Base-by-base conservation (phyloP, 2,329 filamentous ascomycete species). In the Apiospora koreana region DNA sequence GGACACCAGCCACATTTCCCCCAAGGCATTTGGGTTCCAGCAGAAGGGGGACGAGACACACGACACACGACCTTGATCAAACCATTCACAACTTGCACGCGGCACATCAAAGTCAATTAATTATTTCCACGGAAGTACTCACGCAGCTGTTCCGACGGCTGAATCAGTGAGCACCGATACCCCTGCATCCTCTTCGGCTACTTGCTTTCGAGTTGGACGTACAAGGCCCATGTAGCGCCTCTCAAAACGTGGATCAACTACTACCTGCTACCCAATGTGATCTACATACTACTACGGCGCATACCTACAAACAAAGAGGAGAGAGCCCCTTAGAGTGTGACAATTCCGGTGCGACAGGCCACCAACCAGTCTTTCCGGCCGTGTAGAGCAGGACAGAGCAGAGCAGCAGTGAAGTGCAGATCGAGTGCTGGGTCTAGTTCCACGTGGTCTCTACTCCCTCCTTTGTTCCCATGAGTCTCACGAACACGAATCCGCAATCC, bases 401-500 rank as follows among this genome's bases (percentile, higher is more conserved):
- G n/a, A n/a, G n/a, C n/a, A n/a, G n/a, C n/a, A n/a, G n/a, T n/a
- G n/a, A n/a, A n/a, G n/a, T n/a, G n/a, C n/a, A n/a, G 35, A 35
- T 8, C 48, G 8, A 23, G n/a, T 45, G n/a, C 25, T 23, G 46
- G 46, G 46, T 9, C 46, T 23, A 50, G 28, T 28, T 28, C 3
- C 35, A 35, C 3, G 35, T 8, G 35, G 35, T 35, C 35, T 35
- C 35, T 35, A 8, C 3, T 62, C 31, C 2, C 28, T n/a, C 9
- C 54, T 38, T 14, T 4, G 54, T 38, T 31, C 31, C 18, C 46
- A 88, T 88, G 86, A 87, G 83, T 81, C 80, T 85, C 80, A 88
- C 85, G 69, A 88, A 88, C 78, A 88, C 85, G 69, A 88, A 88
- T 78, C 86, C 86, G 71, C 80, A 86, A 62, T 85, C 86, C 75